Percentiles rank a stretch among this genome's conserved stretches.
Conservation (phyloP, 1,139 yeast species). For the Debaryomyces coudertii region DNA sequence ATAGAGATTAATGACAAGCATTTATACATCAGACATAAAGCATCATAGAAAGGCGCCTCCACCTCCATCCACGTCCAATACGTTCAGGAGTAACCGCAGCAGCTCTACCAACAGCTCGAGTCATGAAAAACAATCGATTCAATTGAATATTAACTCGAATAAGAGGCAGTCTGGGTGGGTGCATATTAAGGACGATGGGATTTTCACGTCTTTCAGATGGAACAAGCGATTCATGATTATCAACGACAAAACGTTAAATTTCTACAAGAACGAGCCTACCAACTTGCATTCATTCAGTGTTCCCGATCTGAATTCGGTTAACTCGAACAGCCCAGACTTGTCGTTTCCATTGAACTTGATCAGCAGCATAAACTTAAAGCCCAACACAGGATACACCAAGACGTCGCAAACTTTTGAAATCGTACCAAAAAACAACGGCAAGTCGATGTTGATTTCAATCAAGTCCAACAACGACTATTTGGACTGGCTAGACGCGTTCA, state of each 20-base stretch:
- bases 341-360: slow-evolving; percentile 46
- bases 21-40: slow-evolving; percentile 49
- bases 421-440: slow-evolving; percentile 59
- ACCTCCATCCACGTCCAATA: slow-evolving; percentile 28
- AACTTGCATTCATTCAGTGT: slow-evolving; percentile 9
- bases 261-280: slow-evolving; percentile 68
- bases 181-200: slow-evolving; percentile 87
- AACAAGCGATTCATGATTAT: slow-evolving; percentile 82
- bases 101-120: slow-evolving; percentile 12
- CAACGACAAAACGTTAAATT: slow-evolving; percentile 71
- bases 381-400: slow-evolving; percentile 55
- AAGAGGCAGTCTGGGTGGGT: slow-evolving; percentile 74
- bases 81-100: slow-evolving; percentile 8
- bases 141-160: slow-evolving; percentile 30
- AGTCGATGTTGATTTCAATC: slow-evolving; percentile 73
- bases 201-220: slow-evolving; percentile 83
- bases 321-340: slow-evolving; percentile 37
- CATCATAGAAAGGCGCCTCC: slow-evolving; percentile 53
- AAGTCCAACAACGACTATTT: slow-evolving; percentile 80
- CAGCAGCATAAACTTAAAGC: slow-evolving; percentile 42
- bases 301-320: slow-evolving; percentile 13
- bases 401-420: slow-evolving; percentile 76
- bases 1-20: slow-evolving; percentile 43
- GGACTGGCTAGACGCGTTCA: slow-evolving; percentile 90
- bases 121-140: slow-evolving; percentile 16